Conservation (phyloP, 163 green algal genomes). For the Scenedesmus sp. region DNA sequence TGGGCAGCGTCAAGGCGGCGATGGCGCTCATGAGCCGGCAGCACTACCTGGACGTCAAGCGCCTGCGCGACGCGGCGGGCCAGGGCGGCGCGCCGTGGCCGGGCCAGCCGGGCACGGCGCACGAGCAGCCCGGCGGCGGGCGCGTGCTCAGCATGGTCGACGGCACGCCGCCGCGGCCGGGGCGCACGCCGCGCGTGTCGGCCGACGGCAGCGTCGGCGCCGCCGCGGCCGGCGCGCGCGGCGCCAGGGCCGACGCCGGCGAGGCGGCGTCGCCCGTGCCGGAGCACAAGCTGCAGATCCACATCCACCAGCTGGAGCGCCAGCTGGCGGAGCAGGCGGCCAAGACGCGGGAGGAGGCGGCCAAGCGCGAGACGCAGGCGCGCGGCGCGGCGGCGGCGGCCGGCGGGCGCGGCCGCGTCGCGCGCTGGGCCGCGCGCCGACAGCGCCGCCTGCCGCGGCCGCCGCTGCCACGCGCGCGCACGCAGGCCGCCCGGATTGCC, state of each 20-base stretch:
- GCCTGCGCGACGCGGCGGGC: background rate
- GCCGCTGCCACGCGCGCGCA: no score
- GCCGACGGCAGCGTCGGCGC: background rate
- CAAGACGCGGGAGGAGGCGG: slow-evolving; percentile 8
- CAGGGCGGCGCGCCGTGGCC: background rate
- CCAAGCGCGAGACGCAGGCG: slow-evolving; percentile 16
- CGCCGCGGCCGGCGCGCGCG: background rate
- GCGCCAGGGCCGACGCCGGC: background rate
- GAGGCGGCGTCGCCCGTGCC: slow-evolving; percentile 15
- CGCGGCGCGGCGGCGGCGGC: background rate
- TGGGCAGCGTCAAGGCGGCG: slow-evolving; percentile 28
- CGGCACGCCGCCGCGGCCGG: background rate
- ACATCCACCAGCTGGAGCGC: slow-evolving; percentile 43
- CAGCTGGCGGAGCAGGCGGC: slow-evolving; percentile 37
- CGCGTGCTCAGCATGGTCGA: background rate
- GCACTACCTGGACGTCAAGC: slow-evolving; percentile 40
- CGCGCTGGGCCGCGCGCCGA: background rate
- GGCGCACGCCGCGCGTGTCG: background rate
- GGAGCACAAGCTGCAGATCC: slow-evolving; percentile 39
- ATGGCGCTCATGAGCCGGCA: slow-evolving; percentile 43
- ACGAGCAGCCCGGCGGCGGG: background rate
- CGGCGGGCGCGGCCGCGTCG: background rate
- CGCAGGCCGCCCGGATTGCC: slow-evolving; percentile 17
- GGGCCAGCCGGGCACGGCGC: background rate
- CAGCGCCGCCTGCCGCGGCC: no score